Evolutionary conservation across 1,284 basidiomycete genomes (phyloP).

Genomic region (Ustilago nuda): DNA sequence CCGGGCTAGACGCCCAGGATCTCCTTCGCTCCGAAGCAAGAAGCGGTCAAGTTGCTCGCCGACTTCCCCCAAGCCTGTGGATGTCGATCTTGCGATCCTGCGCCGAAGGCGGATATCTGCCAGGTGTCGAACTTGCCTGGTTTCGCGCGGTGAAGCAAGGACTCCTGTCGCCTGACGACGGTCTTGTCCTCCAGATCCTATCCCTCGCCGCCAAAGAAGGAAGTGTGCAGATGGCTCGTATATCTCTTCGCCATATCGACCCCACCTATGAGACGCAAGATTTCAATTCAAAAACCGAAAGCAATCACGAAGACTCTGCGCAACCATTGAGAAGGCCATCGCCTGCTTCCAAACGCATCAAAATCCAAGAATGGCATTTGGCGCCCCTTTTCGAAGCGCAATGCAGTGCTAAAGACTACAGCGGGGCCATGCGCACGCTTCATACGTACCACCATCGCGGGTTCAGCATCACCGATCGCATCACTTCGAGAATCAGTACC

Average conservation of each 20-base stretch:
- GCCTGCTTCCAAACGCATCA: slow-evolving; percentile 5
- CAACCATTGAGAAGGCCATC: not conserved
- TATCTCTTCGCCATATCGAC: slow-evolving; percentile 28
- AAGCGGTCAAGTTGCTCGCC: slow-evolving; percentile 25
- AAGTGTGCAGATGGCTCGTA: slow-evolving; percentile 29
- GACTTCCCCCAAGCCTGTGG: slow-evolving; percentile 48
- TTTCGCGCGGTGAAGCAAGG: slow-evolving; percentile 31
- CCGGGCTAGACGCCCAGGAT: not conserved
- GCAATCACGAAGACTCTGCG: not conserved
- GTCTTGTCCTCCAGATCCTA: slow-evolving; percentile 44
- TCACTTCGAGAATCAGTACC: slow-evolving; percentile 28
- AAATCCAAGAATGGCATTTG: slow-evolving; percentile 57
- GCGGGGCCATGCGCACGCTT: slow-evolving; percentile 41
- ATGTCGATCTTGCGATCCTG: slow-evolving; percentile 55
- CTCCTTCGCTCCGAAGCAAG: slow-evolving; percentile 13
- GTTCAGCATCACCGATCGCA: slow-evolving; percentile 14
- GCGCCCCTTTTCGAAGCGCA: slow-evolving; percentile 57
- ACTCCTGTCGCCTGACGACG: slow-evolving; percentile 50
- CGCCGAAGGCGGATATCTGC: slow-evolving; percentile 49
- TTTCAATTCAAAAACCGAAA: not conserved
- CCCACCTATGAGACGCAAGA: slow-evolving; percentile 8
- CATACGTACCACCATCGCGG: slow-evolving; percentile 12
- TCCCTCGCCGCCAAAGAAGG: slow-evolving; percentile 50
- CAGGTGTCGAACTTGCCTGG: slow-evolving; percentile 59
- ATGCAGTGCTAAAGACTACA: slow-evolving; percentile 38